phyloP scores from a whole-genome alignment of 495 filamentous ascomycete genomes.

The Hyaloscypha finlandica region DNA sequence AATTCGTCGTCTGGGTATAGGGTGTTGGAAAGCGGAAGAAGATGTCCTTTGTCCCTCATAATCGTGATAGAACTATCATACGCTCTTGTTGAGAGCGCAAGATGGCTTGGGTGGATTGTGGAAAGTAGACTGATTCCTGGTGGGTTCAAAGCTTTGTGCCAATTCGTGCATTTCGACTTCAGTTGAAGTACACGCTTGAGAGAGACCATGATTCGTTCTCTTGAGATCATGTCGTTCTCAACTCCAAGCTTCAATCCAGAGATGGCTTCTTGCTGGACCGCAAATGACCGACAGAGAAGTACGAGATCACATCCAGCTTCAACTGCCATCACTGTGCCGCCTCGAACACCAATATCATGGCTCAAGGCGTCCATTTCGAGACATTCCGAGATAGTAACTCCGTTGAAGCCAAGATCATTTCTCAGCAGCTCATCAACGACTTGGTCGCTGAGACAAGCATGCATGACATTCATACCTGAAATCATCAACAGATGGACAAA shows the following conservation, averaged over 20 bases:
- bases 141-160: slow-evolving; percentile 81
- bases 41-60: slow-evolving; percentile 75
- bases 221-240: slow-evolving; percentile 81
- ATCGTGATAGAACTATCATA: slow-evolving; percentile 88
- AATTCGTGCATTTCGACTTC: slow-evolving; percentile 77
- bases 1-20: slow-evolving; percentile 82
- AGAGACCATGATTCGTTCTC: slow-evolving; percentile 72
- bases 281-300: slow-evolving; percentile 80
- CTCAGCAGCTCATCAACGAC: slow-evolving; percentile 84
- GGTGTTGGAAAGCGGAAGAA: slow-evolving; percentile 75
- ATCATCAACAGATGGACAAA: background rate
- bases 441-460: slow-evolving; percentile 87
- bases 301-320: slow-evolving; percentile 89
- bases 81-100: slow-evolving; percentile 73
- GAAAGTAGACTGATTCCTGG: slow-evolving; percentile 70
- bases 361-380: slow-evolving; percentile 93
- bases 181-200: slow-evolving; percentile 70
- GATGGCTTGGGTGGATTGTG: slow-evolving; percentile 77
- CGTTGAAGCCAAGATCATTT: slow-evolving; percentile 80
- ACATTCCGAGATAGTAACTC: slow-evolving; percentile 91
- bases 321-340: slow-evolving; percentile 90
- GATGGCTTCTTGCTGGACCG: slow-evolving; percentile 84
- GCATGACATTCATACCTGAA: slow-evolving; percentile 75
- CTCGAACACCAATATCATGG: slow-evolving; percentile 89
- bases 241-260: slow-evolving; percentile 80